Base-by-base conservation (phyloP, 805 yeast genomes). In the Starmerella powellii region DNA sequence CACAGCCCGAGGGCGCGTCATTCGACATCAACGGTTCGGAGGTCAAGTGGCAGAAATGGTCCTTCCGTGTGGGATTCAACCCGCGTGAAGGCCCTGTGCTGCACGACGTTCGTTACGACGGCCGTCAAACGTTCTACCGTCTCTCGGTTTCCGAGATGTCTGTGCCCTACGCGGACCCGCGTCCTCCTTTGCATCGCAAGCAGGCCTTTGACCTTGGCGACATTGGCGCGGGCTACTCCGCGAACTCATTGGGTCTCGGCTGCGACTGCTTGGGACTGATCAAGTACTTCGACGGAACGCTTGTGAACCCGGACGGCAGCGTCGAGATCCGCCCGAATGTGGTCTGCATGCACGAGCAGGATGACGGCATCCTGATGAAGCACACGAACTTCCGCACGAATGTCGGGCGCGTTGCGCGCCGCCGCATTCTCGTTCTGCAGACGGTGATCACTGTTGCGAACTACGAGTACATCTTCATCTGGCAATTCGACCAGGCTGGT, bases 181-280 rank as follows among this genome's bases (percentile, higher is more conserved):
- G 87, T 62, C 75, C 76, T 31, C 88, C 91, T 49, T 76, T 70
- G 67, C 87, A 80, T 64, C 76, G 88, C 70, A 81, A 81, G 65
- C 88, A 80, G 64, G 91, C 91, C 23, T 81, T 81, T 51, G 88
- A 81, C 62, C 66, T 81, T 56, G 88, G 88, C 61, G 88, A 81
- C 60, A 73, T 80, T 66, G 88, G 88, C 12, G 80, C 80, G 49
- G 91, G 91, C 62, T 72, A 67, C 50, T 72, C 68, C 48, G 86
- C 81, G 50, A 79, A 81, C 65, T 70, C 72, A 38, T 68, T 81
- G 56, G 67, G 63, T 37, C 68, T 80, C 48, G 91, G 91, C 41
- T 81, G 91, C 63, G 87, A 80, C 65, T 81, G 91, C 70, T 68
- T 80, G 37, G 91, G 91, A 54, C 74, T 75, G 46, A 80, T 81